Evolutionary conservation across 345 rosid genomes (phyloP).

Genomic region (Melastoma malabathricum): DNA sequence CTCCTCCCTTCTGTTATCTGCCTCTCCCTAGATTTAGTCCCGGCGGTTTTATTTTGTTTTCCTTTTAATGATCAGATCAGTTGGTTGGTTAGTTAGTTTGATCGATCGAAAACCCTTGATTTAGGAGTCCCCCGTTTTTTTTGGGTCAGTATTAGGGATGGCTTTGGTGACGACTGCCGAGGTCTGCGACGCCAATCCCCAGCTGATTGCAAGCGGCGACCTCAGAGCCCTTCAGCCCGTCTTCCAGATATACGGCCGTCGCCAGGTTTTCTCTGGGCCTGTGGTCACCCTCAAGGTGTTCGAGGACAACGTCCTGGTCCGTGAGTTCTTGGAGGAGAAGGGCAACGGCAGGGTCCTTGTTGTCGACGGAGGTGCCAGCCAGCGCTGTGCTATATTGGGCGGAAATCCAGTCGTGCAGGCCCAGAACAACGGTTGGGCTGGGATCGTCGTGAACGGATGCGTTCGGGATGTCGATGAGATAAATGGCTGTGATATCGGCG

Average conservation of each 20-base stretch:
- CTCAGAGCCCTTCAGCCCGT: constrained; percentile 18
- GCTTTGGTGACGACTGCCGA: constrained; percentile 19
- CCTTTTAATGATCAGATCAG: too few relatives aligned
- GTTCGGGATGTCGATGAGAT: constrained; percentile 41
- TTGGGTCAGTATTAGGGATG: constrained; percentile 4
- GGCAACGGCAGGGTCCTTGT: constrained; percentile 22
- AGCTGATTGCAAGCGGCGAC: constrained; percentile 13
- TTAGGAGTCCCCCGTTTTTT: too few relatives aligned
- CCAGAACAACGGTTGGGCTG: constrained; percentile 47
- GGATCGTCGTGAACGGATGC: constrained; percentile 41
- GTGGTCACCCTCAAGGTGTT: constrained; percentile 42
- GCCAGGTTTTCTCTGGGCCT: constrained; percentile 22
- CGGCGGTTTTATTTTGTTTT: too few relatives aligned
- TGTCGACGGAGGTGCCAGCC: constrained; percentile 17
- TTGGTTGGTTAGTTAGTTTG: too few relatives aligned
- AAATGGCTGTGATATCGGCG: constrained; percentile 42
- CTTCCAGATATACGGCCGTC: constrained; percentile 15
- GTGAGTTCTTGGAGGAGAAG: constrained; percentile 42
- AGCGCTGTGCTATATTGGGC: constrained; percentile 15
- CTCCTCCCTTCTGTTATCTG: too few relatives aligned
- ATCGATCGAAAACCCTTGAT: too few relatives aligned
- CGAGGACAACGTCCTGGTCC: constrained; percentile 36
- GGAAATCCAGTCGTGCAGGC: constrained; percentile 21
- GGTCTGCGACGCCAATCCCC: constrained; percentile 19
- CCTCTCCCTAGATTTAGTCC: too few relatives aligned